A percentile compares a stretch with the other conserved stretches of the same genome.
phyloP scores from a whole-genome alignment of 495 filamentous ascomycete species.

The Lasiosphaeria miniovina region DNA sequence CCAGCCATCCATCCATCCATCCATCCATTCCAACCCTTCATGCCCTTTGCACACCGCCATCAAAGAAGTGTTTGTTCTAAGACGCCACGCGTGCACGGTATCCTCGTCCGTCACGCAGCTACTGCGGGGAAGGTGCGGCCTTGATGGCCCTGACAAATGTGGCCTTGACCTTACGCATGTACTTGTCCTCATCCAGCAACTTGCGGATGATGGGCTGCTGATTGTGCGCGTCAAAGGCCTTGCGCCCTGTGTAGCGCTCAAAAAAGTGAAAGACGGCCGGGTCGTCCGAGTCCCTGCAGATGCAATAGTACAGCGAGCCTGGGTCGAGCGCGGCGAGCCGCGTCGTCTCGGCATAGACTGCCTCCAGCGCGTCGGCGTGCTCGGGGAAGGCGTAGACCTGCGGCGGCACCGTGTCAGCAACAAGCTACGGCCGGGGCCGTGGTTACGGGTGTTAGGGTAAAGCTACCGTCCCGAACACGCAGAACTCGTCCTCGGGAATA shows the following conservation, averaged over 20 bases:
- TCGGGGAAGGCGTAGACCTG: constrained; percentile 34
- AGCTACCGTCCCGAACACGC: constrained; percentile 15
- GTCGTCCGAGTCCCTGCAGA: constrained; percentile 28
- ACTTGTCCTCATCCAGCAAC: constrained; percentile 29
- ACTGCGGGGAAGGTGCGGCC: not conserved
- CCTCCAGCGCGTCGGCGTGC: constrained; percentile 35
- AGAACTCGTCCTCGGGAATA: constrained; percentile 16
- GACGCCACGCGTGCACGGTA: not conserved
- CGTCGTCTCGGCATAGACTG: constrained; percentile 35
- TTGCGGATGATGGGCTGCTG: constrained; percentile 32
- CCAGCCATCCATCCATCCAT: too few relatives aligned
- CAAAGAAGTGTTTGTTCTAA: not conserved
- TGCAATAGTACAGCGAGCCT: constrained; percentile 34
- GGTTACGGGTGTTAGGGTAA: too few relatives aligned
- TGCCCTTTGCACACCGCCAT: too few relatives aligned
- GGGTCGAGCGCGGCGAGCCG: constrained; percentile 30
- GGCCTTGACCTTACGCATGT: constrained; percentile 28
- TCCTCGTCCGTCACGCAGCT: not conserved
- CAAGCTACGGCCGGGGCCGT: not conserved
- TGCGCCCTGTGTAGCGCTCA: constrained; percentile 28
- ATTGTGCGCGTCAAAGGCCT: constrained; percentile 36
- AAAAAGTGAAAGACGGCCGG: constrained; percentile 37
- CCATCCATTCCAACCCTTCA: too few relatives aligned
- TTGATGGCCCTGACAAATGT: constrained; percentile 21
- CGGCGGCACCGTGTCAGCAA: not conserved